These are phyloP conservation scores for Phaeolepiota aurea DNA, from an alignment of 768 basidiomycete genomes.

Conservation along the genomic window DNA sequence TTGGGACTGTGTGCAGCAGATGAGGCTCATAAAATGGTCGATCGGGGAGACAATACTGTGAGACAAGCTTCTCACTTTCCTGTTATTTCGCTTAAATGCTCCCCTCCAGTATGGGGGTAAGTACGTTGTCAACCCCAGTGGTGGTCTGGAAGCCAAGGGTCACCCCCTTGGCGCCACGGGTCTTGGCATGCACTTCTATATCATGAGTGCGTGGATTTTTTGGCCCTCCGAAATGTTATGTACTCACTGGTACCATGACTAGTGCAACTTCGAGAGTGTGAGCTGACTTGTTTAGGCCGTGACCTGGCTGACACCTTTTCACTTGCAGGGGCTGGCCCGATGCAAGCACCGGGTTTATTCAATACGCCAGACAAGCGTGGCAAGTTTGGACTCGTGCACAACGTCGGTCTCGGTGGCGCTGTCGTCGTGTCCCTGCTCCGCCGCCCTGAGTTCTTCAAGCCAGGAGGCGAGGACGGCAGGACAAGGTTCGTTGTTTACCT, in stretches of 20 bases:
- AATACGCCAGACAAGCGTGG: slow-evolving; percentile 54
- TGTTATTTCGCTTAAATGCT: background rate
- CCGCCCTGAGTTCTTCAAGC: slow-evolving; percentile 67
- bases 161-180: slow-evolving; percentile 82
- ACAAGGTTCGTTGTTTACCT: slow-evolving; percentile 33
- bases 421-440: slow-evolving; percentile 70
- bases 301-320: background rate
- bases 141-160: slow-evolving; percentile 84
- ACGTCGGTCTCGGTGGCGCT: slow-evolving; percentile 77
- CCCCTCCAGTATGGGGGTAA: slow-evolving; percentile 66
- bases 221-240: background rate
- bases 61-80: slow-evolving; percentile 10
- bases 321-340: slow-evolving; percentile 66
- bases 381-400: slow-evolving; percentile 77
- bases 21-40: slow-evolving; percentile 68
- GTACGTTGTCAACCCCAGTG: slow-evolving; percentile 78
- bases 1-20: slow-evolving; percentile 61
- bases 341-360: slow-evolving; percentile 73
- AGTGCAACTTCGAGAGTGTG: slow-evolving; percentile 76
- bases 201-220: slow-evolving; percentile 46
- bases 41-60: slow-evolving; percentile 73
- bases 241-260: slow-evolving; percentile 4
- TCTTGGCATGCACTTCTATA: slow-evolving; percentile 82
- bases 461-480: slow-evolving; percentile 61
- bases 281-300: slow-evolving; percentile 9